Conservation (phyloP, 768 basidiomycete species). For the Daedalea quercina region DNA sequence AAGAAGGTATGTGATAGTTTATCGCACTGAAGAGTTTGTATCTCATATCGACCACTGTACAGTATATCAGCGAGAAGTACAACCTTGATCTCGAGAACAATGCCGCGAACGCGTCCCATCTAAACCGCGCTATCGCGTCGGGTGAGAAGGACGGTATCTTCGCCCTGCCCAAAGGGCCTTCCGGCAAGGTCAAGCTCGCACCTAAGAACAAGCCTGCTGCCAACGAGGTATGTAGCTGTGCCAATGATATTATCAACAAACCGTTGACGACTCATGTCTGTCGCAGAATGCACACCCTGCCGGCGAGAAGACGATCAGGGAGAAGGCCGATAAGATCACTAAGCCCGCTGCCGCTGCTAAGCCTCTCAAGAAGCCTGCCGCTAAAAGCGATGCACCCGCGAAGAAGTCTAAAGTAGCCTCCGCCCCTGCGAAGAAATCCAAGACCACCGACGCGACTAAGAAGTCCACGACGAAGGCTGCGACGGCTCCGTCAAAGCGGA, state of each 20-base stretch:
- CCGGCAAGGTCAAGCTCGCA: slow-evolving; percentile 72
- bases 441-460: slow-evolving; percentile 15
- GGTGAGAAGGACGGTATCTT: slow-evolving; percentile 48
- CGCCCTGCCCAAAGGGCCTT: slow-evolving; percentile 54
- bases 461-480: slow-evolving; percentile 30
- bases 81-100: slow-evolving; percentile 35
- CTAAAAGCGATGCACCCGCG: slow-evolving; percentile 34
- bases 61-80: slow-evolving; percentile 54
- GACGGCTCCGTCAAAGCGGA: slow-evolving; percentile 21
- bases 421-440: slow-evolving; percentile 13
- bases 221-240: slow-evolving; percentile 54
- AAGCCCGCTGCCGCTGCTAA: slow-evolving; percentile 6
- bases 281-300: slow-evolving; percentile 29
- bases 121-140: slow-evolving; percentile 47
- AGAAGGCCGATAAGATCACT: slow-evolving; percentile 9
- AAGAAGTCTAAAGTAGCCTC: slow-evolving; percentile 1
- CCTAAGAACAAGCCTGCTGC: slow-evolving; percentile 40
- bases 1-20: slow-evolving; percentile 39
- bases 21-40: neutral
- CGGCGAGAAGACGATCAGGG: slow-evolving; percentile 26
- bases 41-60: slow-evolving; percentile 1
- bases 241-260: neutral
- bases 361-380: slow-evolving; percentile 20
- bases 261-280: neutral
- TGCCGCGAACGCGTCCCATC: slow-evolving; percentile 35